Base-by-base conservation (phyloP, 257 asterid genomes). In the Primulina tabacum region DNA sequence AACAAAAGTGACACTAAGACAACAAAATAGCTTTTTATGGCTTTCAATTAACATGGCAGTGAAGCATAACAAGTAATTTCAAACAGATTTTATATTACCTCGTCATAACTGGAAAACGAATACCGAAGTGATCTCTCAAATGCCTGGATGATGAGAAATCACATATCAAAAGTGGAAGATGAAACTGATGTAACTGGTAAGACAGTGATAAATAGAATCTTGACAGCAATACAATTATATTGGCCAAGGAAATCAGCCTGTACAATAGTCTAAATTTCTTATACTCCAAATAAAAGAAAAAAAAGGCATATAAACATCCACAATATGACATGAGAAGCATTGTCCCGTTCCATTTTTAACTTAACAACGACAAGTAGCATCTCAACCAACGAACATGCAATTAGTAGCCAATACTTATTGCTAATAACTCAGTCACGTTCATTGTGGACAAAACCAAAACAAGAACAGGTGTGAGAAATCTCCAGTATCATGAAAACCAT, bases 91-190 rank as follows among this genome's bases (percentile, higher is more conserved):
- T 24, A 37, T 28, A 35, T 69, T 83, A 93, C 99, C 99, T 90
- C 99, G 28, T 91, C 96, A 67, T 76, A 81, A 82, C 88, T 87
- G 66, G 95, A 74, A 70, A 88, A 89, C 56, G 96, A 85, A 84
- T 95, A 87, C 75, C 30, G 90, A 76, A 89, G 75, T 18, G 99
- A 84, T 81, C 79, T 88, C 85, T 91, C 97, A 70, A 91, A 91
- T 60, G 88, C 95, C 99, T 94, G 95, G 73, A 79, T 63, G 68
- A 63, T 55, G 50, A 64, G 18, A 73, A 70, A 73, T 65, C 52
- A 20, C 60, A 37, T 30, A 28, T 30, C 60, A 28, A 35, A 65
- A 69, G 52, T 75, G 55, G 70, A 57, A 60, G 56, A 65, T 69
- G 62, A 58, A 38, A 70, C 57, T 65, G 33, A 60, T 71, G 43